A percentile compares a stretch with the other conserved stretches of the same genome.
These are phyloP conservation scores for Fomitopsis pinicola DNA, from an alignment of 1,284 basidiomycete genomes.

Conservation along the genomic window DNA sequence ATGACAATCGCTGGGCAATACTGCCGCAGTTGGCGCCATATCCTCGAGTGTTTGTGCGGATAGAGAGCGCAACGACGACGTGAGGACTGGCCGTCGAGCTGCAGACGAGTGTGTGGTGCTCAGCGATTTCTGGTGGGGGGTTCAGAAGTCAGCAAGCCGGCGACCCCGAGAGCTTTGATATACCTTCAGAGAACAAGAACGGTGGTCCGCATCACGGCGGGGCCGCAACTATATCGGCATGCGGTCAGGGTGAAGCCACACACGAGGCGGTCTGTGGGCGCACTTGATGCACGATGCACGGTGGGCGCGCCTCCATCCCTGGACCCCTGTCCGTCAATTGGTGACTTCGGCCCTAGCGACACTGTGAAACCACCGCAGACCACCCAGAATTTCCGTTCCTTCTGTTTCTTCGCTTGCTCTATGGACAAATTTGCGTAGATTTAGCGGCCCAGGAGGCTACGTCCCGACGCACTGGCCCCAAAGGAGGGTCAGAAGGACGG, in stretches of 20 bases:
- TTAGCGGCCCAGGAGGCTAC: not conserved
- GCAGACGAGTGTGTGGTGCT: too few relatives aligned
- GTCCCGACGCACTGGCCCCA: not conserved
- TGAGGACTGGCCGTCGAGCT: too few relatives aligned
- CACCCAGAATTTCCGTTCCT: not conserved
- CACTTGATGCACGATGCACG: conserved; percentile 11
- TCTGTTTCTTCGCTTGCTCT: too few relatives aligned
- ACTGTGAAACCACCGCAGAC: too few relatives aligned
- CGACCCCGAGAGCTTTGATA: not conserved
- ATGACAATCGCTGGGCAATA: too few relatives aligned
- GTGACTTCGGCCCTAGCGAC: not conserved
- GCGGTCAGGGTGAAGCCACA: conserved; percentile 7
- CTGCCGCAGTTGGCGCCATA: too few relatives aligned
- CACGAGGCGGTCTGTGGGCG: conserved; percentile 16
- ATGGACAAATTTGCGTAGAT: too few relatives aligned
- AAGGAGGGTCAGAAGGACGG: not conserved
- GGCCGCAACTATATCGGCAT: conserved; percentile 8
- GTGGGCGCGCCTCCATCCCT: conserved; percentile 2
- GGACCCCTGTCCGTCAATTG: not conserved
- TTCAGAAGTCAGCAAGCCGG: not conserved
- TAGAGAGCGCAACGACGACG: too few relatives aligned
- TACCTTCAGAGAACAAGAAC: conserved; percentile 3
- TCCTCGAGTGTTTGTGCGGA: too few relatives aligned
- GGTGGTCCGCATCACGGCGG: not conserved
- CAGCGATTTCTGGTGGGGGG: not conserved